Base-by-base conservation (phyloP, 306 rosid species). In the Citrullus mucosospermus region DNA sequence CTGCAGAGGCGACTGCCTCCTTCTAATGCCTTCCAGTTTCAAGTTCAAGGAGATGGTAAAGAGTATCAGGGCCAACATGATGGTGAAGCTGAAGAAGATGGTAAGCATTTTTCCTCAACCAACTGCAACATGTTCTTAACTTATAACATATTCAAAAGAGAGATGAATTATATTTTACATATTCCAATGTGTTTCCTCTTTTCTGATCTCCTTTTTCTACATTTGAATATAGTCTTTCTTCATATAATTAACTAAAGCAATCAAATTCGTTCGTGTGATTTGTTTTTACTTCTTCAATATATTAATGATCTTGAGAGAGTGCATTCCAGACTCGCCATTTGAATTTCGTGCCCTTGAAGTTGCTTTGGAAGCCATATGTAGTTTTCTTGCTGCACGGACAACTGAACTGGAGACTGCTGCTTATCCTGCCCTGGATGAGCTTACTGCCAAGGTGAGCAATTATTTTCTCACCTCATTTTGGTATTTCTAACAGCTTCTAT, bases 301-400 rank as follows among this genome's bases (percentile, higher is more conserved):
- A 81, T 83, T 84, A 86, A 73, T 81, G 81, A 78, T 81, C 81
- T 84, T 14, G 9, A 72, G 80, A 78, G 83, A 81, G 61, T 87
- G 82, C 80, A 71, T 75, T 88, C 85, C 79, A 94, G 98, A 90
- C 80, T 94, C 97, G 74, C 97, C 97, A n/a, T 94, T 94, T 66
- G 98, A 94, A 70, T 94, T 94, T 80, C 95, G 98, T 44, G 97
- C 96, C 48, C 82, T 94, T 81, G 98, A 94, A 88, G 95, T 94
- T 36, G 96, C 96, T 73, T 90, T 94, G 87, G 98, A 94, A 83
- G 95, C 98, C 78, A 91, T 94, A 85, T 94, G 97, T 81, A 94
- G 98, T 83, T 91, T 84, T 83, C 98, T 92, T 87, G 92, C 96
- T 78, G 98, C 97, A 39, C 97, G 97, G 15, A 94, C 98, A 75